Evolutionary conservation across 768 basidiomycete species (phyloP), one percentile per base, ranked within the genome.

Genomic region (Cubamyces sp.): DNA sequence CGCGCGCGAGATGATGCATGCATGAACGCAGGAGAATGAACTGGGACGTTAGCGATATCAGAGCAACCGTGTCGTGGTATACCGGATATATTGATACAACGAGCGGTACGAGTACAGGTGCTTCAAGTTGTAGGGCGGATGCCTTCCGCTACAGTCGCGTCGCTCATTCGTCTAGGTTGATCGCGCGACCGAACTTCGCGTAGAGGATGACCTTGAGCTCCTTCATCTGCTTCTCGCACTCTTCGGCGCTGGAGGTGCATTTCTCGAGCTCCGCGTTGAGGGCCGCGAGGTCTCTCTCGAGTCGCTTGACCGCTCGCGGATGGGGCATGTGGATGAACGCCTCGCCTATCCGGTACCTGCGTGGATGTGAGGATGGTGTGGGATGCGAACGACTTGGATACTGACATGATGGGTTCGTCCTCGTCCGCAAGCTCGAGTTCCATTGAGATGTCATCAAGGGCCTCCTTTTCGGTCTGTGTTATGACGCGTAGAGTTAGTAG

Each of bases 351-450:
- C 87, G 90, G 79, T 97, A 98, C 64, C 93, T 95, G 61, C 65
- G n/a, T 26, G 30, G 4, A 16, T 15, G 30, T 18, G 16, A 37
- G 47, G 14, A 34, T n/a, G 23, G 1, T 8, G 21, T 37, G 7
- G 11, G n/a, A 11, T 14, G 7, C 28, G 52, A 25, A 34, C 11
- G 5, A 34, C 34, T 34, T 21, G 42, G 40, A 49, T 40, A 73
- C 90, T 59, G 67, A 94, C 91, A 94, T 70, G 4, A 97, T 86
- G 0, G 80, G 79, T 58, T 91, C 83, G 60, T 92, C 89, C 68
- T 96, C 94, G 64, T 96, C 94, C 0, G 88, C 86, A 11, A 98
- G 84, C 71, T 96, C 94, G 23, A 98, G 83, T 69, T 97, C 96
- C 47, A 84, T 90, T 1, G 86, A 77, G 30, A 97, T 82, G 73